These are phyloP conservation scores for Pyrenophora seminiperda DNA, from an alignment of 2,329 filamentous ascomycete species.

Conservation along the genomic window DNA sequence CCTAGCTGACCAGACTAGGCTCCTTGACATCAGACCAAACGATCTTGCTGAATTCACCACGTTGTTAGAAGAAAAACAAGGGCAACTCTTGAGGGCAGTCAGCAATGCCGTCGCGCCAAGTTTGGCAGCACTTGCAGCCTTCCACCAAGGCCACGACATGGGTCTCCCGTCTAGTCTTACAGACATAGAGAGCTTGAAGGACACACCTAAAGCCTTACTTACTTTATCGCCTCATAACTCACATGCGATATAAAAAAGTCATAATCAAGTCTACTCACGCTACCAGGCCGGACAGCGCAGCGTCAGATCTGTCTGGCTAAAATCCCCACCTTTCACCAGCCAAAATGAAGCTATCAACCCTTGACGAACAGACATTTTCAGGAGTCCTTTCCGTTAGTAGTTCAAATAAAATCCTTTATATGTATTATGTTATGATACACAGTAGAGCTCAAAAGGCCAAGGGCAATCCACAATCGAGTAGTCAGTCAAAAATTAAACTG, in stretches of 20 bases:
- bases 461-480: not conserved
- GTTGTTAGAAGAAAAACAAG: not conserved
- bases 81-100: not conserved
- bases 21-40: not conserved
- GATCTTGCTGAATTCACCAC: not conserved
- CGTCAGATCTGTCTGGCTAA: too few species aligned
- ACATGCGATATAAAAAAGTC: not conserved
- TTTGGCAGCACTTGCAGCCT: not conserved
- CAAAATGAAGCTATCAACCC: not conserved
- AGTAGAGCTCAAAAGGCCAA: too few species aligned
- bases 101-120: not conserved
- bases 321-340: not conserved
- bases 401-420: too few species aligned
- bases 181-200: conserved; percentile 1
- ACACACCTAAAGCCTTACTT: not conserved
- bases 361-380: too few species aligned
- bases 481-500: not conserved
- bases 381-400: too few species aligned
- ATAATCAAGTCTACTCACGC: not conserved
- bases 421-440: too few species aligned
- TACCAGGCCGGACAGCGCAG: not conserved
- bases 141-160: not conserved
- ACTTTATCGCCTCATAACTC: not conserved
- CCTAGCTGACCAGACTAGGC: not conserved
- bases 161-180: too few species aligned